phyloP scores from a whole-genome alignment of 1,284 basidiomycete genomes.

The Ustanciosporium gigantosporum region DNA sequence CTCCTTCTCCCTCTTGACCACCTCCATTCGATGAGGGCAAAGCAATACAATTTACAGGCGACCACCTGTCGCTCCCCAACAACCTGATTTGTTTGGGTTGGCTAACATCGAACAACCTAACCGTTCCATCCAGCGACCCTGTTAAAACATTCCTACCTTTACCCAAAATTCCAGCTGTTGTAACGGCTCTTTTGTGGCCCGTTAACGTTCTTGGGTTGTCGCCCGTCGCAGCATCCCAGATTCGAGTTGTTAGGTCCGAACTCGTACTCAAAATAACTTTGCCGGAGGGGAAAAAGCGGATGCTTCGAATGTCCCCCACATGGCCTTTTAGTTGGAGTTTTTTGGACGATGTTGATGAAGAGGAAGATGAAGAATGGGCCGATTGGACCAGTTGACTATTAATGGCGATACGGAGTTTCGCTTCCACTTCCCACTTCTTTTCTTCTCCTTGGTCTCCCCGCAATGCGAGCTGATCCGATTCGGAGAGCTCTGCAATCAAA shows the following conservation, averaged over 20 bases:
- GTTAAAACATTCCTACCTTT: slow-evolving; percentile 70
- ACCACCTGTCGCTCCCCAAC: slow-evolving; percentile 59
- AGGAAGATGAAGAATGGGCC: too few relatives aligned
- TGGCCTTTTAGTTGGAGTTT: slow-evolving; percentile 43
- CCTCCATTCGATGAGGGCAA: background rate
- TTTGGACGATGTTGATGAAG: slow-evolving; percentile 5
- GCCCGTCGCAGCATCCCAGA: slow-evolving; percentile 66
- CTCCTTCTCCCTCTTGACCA: too few relatives aligned
- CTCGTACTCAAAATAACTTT: slow-evolving; percentile 68
- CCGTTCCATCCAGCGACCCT: slow-evolving; percentile 69
- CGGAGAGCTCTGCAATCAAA: slow-evolving; percentile 8
- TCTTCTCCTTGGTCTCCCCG: slow-evolving; percentile 6
- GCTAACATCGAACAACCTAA: slow-evolving; percentile 76
- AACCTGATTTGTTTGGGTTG: slow-evolving; percentile 63
- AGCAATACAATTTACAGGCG: slow-evolving; percentile 65
- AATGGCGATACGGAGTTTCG: slow-evolving; percentile 14
- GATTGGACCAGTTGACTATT: too few relatives aligned
- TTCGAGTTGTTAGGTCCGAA: slow-evolving; percentile 69
- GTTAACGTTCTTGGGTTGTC: slow-evolving; percentile 68
- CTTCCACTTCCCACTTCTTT: slow-evolving; percentile 28
- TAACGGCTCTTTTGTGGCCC: slow-evolving; percentile 70
- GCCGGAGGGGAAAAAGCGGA: slow-evolving; percentile 53
- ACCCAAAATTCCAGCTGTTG: slow-evolving; percentile 68
- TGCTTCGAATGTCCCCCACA: slow-evolving; percentile 46
- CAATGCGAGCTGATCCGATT: slow-evolving; percentile 4